Percentiles rank a stretch among this genome's conserved stretches.
These are phyloP conservation scores for Rubia yunnanensis DNA, from an alignment of 257 asterid genomes.

Conservation along the genomic window DNA sequence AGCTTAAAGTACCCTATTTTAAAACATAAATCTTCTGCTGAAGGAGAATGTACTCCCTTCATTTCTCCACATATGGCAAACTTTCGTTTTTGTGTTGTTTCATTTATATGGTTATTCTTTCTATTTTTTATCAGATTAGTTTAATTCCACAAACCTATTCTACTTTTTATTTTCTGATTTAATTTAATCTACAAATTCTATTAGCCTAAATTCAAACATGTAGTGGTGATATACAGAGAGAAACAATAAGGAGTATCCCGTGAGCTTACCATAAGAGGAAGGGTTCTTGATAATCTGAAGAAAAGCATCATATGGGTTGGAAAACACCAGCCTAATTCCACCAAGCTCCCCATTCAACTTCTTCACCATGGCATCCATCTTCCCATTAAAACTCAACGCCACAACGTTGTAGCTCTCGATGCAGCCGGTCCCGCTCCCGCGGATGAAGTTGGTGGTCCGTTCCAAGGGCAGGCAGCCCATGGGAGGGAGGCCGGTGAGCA, in stretches of 20 bases:
- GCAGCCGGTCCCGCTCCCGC: constrained; percentile 62
- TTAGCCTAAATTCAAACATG: too few relatives aligned
- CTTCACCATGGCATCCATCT: constrained; percentile 31
- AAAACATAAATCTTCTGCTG: too few relatives aligned
- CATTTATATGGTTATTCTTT: too few relatives aligned
- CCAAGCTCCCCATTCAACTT: constrained; percentile 48
- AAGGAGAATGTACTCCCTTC: too few relatives aligned
- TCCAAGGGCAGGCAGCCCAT: constrained; percentile 92
- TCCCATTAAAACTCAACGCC: constrained; percentile 44
- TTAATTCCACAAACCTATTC: too few relatives aligned
- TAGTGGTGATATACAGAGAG: too few relatives aligned
- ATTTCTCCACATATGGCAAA: too few relatives aligned
- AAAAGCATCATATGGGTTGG: constrained; percentile 47
- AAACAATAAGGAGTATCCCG: background rate
- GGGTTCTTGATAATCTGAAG: constrained; percentile 47
- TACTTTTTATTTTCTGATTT: too few relatives aligned
- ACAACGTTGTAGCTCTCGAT: constrained; percentile 54
- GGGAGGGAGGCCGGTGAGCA: constrained; percentile 70
- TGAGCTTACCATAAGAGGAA: constrained; percentile 44
- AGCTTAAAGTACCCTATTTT: too few relatives aligned
- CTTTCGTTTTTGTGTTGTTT: too few relatives aligned
- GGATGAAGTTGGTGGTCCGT: constrained; percentile 51
- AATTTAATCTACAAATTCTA: too few relatives aligned
- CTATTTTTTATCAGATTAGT: too few relatives aligned
- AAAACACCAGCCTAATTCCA: constrained; percentile 47